Evolutionary conservation across 78 protist genomes (phyloP).

Genomic region (Polysphondylium violaceum): DNA sequence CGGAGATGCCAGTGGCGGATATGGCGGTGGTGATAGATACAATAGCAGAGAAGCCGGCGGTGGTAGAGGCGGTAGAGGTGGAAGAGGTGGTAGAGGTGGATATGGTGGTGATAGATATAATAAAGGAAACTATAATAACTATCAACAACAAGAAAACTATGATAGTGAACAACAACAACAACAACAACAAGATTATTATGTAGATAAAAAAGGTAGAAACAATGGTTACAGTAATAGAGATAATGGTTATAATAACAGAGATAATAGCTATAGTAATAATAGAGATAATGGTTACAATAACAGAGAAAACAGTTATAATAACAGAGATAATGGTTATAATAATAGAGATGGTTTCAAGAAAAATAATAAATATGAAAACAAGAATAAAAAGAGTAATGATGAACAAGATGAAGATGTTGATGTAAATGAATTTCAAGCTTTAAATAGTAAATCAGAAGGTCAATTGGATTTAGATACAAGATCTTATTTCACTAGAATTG

Average conservation of each 20-base stretch:
- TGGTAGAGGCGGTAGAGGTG: no score
- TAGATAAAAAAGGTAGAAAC: background rate
- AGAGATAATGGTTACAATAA: background rate
- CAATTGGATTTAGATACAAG: conserved; percentile 43
- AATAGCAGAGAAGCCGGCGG: background rate
- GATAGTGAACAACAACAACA: no score
- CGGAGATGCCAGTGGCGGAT: background rate
- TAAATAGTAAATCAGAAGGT: background rate
- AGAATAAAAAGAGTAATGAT: no score
- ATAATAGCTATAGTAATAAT: background rate
- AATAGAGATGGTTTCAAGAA: background rate
- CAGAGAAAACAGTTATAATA: background rate
- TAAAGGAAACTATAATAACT: background rate
- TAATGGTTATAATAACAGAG: background rate
- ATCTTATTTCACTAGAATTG: conserved; percentile 26
- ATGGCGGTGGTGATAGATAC: background rate
- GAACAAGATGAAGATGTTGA: background rate
- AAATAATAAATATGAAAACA: background rate
- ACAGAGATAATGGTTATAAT: background rate
- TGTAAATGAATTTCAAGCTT: background rate
- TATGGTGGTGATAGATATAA: background rate
- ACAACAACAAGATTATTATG: background rate
- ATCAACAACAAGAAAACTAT: no score
- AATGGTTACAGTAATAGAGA: background rate
- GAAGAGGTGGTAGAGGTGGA: no score